Conservation (phyloP, 768 basidiomycete species). For the Saitozyma podzolica region DNA sequence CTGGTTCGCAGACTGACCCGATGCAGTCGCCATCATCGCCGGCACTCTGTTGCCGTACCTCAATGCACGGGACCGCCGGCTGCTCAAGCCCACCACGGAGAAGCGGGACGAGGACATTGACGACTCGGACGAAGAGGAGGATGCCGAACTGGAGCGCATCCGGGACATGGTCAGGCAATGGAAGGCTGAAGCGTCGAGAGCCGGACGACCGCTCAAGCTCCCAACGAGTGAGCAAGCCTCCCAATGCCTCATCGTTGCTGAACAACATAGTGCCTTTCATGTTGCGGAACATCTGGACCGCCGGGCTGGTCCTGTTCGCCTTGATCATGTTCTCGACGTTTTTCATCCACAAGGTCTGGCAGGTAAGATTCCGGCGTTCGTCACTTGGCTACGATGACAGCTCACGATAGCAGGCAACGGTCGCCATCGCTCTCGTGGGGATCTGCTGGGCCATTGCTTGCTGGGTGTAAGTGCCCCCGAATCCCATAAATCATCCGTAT, state of each 20-base stretch:
- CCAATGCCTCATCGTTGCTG: not conserved
- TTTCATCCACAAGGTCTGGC: constrained; percentile 75
- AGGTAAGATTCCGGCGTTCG: constrained; percentile 55
- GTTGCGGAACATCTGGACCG: constrained; percentile 90
- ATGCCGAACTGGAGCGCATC: constrained; percentile 71
- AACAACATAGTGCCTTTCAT: constrained; percentile 68
- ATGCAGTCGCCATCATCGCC: constrained; percentile 75
- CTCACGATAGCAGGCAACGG: constrained; percentile 62
- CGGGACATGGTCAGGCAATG: constrained; percentile 71
- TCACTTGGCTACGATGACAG: not conserved
- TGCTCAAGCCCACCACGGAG: constrained; percentile 62
- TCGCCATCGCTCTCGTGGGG: constrained; percentile 79
- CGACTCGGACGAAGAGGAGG: constrained; percentile 68
- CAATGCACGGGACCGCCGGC: constrained; percentile 73
- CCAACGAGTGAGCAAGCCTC: constrained; percentile 60
- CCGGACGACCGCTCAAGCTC: constrained; percentile 71
- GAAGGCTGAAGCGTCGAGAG: constrained; percentile 77
- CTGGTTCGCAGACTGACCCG: not conserved
- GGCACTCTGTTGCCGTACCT: constrained; percentile 79
- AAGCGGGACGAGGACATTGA: constrained; percentile 54
- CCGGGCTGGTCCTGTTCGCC: constrained; percentile 76
- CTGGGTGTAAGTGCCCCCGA: constrained; percentile 64
- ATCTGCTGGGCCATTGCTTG: constrained; percentile 97
- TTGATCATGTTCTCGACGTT: constrained; percentile 77
- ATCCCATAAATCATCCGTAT: not conserved